Conservation (phyloP, 2,329 filamentous ascomycete genomes). For the Rosellinia necatrix region DNA sequence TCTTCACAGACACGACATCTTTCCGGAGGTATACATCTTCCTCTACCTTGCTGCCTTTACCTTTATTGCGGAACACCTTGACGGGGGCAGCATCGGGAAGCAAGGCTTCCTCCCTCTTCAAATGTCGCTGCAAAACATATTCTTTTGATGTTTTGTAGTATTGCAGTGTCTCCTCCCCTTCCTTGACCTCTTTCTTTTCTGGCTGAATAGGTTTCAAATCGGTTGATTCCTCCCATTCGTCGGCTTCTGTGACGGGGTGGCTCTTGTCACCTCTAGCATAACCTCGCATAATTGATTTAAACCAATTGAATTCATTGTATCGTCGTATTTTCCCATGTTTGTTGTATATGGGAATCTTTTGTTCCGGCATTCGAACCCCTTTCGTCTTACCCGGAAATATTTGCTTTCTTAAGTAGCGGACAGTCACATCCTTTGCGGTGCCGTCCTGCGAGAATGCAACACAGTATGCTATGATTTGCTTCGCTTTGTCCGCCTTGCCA, state of each 20-base stretch:
- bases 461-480: conserved; percentile 89
- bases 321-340: conserved; percentile 75
- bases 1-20: conserved; percentile 85
- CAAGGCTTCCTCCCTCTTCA: conserved; percentile 91
- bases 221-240: conserved; percentile 77
- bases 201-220: conserved; percentile 75
- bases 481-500: conserved; percentile 79
- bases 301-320: conserved; percentile 86
- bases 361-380: conserved; percentile 74
- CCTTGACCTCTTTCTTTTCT: conserved; percentile 73
- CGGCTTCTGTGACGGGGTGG: conserved; percentile 67
- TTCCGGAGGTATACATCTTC: conserved; percentile 81
- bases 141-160: conserved; percentile 87
- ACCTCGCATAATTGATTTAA: conserved; percentile 75
- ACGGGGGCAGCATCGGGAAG: conserved; percentile 69
- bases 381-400: conserved; percentile 89
- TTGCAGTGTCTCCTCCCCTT: conserved; percentile 81
- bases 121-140: conserved; percentile 81
- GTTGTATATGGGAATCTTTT: conserved; percentile 82
- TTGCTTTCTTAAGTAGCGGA: conserved; percentile 83
- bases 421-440: conserved; percentile 92
- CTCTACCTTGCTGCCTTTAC: conserved; percentile 73
- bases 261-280: conserved; percentile 61
- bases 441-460: conserved; percentile 82
- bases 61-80: conserved; percentile 73